Conservation (phyloP, 2,329 filamentous ascomycete genomes). For the Penicillium hordei region DNA sequence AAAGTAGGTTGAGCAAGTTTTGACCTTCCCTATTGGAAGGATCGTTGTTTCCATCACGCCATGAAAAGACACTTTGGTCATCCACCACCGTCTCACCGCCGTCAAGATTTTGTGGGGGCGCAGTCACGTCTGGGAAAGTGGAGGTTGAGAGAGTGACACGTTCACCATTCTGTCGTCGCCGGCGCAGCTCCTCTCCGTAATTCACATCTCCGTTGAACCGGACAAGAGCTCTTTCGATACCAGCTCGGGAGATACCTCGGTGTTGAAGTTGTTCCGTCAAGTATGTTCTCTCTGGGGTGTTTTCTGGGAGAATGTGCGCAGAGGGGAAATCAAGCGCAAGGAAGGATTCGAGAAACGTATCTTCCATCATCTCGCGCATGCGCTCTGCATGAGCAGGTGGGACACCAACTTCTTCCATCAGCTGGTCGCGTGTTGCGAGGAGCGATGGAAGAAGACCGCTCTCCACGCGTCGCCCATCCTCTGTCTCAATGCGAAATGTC, state of each 20-base stretch:
- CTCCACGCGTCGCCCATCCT: constrained; percentile 43
- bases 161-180: constrained; percentile 41
- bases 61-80: constrained; percentile 48
- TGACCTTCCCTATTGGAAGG: constrained; percentile 58
- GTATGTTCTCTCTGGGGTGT: constrained; percentile 38
- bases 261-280: constrained; percentile 40
- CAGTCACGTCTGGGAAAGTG: constrained; percentile 32
- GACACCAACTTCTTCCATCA: constrained; percentile 44
- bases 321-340: constrained; percentile 43
- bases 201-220: constrained; percentile 42
- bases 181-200: constrained; percentile 42
- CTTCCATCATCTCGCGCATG: constrained; percentile 47
- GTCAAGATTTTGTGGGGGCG: constrained; percentile 30
- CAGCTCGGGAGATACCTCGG: constrained; percentile 41
- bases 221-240: constrained; percentile 38
- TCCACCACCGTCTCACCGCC: constrained; percentile 40
- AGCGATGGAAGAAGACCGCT: constrained; percentile 45
- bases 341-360: constrained; percentile 46
- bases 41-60: constrained; percentile 46
- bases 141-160: constrained; percentile 38
- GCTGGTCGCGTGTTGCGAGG: constrained; percentile 42
- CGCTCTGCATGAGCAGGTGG: constrained; percentile 40
- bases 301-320: constrained; percentile 35
- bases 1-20: constrained; percentile 80
- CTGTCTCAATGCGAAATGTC: constrained; percentile 45